Base-by-base conservation (phyloP, 805 yeast genomes). In the Suhomyces vadensis region DNA sequence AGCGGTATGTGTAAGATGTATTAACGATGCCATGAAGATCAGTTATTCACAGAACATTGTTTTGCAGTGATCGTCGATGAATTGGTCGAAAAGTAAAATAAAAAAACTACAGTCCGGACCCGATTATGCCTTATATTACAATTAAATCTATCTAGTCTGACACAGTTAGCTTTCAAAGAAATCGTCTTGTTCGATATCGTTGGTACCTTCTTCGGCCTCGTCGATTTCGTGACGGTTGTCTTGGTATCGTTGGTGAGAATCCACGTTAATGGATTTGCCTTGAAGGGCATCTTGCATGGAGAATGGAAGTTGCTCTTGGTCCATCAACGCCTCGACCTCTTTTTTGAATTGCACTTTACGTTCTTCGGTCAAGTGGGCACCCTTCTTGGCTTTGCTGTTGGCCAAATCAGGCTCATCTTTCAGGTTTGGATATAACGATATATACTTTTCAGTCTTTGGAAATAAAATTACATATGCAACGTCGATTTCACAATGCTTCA, bases 401-500 rank as follows among this genome's bases (percentile, higher is more conserved):
- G 23, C 19, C 17, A 22, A 37, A 8, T 52, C 53, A 20, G 61
- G 66, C 16, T 62, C 62, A 20, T 52, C 61, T 16, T 59, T 54
- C 3, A 59, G 59, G 25, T 63, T 64, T 14, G 94, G 90, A 62
- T 81, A 91, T 47, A 91, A 64, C 0, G 97, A 79, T 26, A 87
- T 78, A 62, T 91, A 91, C 65, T 88, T 90, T 55, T 80, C 82
- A 40, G 82, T 77, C 56, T 78, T 81, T 25, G 98, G 97, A 70
- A 81, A 91, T 58, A 84, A 75, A 13, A 82, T 74, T 9, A 83
- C 81, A 60, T 91, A 91, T 24, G 86, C 86, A 21, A 85, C 65
- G 54, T 90, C 96, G 6, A 82, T 65, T 55, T 83, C 84, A 43
- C 79, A 68, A 50, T 83, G 82, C 41, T 62, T 63, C 31, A 87